These are phyloP conservation scores for Stevia rebaudiana DNA, from an alignment of 140 eudicot genomes.

Conservation along the genomic window DNA sequence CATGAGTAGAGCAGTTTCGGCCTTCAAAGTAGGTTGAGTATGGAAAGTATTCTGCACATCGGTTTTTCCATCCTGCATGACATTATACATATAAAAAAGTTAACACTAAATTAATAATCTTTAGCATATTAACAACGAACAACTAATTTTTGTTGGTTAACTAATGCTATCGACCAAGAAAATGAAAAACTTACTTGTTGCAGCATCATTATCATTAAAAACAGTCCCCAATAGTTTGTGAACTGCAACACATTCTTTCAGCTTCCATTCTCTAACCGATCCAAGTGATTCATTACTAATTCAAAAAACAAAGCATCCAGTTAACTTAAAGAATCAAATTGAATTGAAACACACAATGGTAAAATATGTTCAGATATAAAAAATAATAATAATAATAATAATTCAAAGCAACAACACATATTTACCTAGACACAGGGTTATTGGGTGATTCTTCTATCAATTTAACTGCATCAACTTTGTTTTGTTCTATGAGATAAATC, in stretches of 20 bases:
- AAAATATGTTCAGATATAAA: neutral
- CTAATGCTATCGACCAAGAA: too few relatives aligned
- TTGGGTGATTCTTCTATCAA: constrained; percentile 72
- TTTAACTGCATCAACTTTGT: constrained; percentile 55
- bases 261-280: constrained; percentile 41
- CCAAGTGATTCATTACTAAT: constrained; percentile 54
- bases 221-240: constrained; percentile 44
- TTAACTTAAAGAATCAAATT: neutral
- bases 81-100: neutral
- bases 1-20: constrained; percentile 39
- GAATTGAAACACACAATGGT: neutral
- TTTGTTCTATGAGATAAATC: constrained; percentile 64
- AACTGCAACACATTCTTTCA: constrained; percentile 56
- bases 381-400: neutral
- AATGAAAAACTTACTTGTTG: constrained; percentile 42
- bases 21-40: constrained; percentile 84
- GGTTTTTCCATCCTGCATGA: constrained; percentile 67
- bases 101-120: neutral
- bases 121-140: neutral
- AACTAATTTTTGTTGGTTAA: too few relatives aligned
- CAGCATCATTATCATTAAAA: constrained; percentile 54
- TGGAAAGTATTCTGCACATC: constrained; percentile 80
- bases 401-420: neutral
- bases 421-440: constrained; percentile 35
- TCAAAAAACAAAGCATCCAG: neutral